Conservation (phyloP, 345 rosid genomes). For the Pistacia vera region DNA sequence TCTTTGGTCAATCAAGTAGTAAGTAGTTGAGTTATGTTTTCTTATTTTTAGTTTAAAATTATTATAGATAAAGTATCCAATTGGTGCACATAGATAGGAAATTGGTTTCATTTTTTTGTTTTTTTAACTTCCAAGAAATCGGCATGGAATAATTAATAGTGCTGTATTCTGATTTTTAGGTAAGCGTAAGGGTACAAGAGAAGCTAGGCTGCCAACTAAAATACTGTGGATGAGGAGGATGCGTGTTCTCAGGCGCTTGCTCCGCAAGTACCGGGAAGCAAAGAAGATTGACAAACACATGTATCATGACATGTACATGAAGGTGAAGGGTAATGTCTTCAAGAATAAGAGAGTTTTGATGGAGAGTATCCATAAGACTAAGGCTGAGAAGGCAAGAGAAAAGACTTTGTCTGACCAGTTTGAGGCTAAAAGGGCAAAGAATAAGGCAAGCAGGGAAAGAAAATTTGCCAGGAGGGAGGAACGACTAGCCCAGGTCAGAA, state of each 20-base stretch:
- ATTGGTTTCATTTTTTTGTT: background rate
- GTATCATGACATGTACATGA: slow-evolving; percentile 99
- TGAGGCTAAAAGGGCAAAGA: slow-evolving; percentile 95
- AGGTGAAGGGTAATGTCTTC: slow-evolving; percentile 91
- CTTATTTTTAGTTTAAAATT: background rate
- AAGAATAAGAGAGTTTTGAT: slow-evolving; percentile 96
- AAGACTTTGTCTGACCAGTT: slow-evolving; percentile 91
- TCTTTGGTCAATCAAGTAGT: background rate
- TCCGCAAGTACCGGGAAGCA: slow-evolving; percentile 81
- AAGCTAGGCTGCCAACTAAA: slow-evolving; percentile 96
- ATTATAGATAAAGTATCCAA: background rate
- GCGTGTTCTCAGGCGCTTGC: slow-evolving; percentile 90
- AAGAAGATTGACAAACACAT: slow-evolving; percentile 98
- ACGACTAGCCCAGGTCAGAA: slow-evolving; percentile 78
- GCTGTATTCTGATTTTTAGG: slow-evolving; percentile 39
- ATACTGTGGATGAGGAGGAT: slow-evolving; percentile 96
- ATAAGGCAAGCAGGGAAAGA: slow-evolving; percentile 97
- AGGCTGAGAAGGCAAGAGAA: slow-evolving; percentile 98
- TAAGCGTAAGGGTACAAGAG: slow-evolving; percentile 95
- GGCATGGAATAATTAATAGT: background rate
- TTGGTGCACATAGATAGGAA: background rate
- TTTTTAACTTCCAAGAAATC: background rate
- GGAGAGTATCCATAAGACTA: slow-evolving; percentile 95
- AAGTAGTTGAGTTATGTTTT: background rate
- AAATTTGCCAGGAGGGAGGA: slow-evolving; percentile 87